A percentile compares a stretch with the other conserved stretches of the same genome.
Conservation (phyloP, 176 grass and related monocot genomes). For the Pontederia paniculata region DNA sequence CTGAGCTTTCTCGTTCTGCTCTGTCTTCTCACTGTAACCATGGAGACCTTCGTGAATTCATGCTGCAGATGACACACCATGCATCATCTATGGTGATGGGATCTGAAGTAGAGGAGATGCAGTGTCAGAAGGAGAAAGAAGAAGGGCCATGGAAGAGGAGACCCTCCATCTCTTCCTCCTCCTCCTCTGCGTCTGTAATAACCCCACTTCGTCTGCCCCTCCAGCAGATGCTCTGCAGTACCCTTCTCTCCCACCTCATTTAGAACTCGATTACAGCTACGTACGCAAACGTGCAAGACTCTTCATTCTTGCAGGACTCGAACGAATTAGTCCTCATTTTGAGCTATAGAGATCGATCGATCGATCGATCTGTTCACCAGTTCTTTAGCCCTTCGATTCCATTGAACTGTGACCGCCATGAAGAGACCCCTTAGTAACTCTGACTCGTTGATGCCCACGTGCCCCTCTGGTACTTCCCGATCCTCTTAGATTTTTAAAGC, state of each 20-base stretch:
- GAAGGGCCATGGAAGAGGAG: conserved; percentile 10
- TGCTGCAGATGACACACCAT: no score
- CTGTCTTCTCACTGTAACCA: not conserved
- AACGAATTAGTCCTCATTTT: no score
- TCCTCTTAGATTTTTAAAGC: no score
- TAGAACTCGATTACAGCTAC: no score
- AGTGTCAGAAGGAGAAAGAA: conserved; percentile 3
- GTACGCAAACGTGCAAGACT: no score
- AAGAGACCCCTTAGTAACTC: conserved; percentile 23
- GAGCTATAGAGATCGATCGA: no score
- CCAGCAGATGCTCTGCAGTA: not conserved
- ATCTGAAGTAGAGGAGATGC: conserved; percentile 2
- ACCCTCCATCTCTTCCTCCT: conserved; percentile 1
- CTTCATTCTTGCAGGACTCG: no score
- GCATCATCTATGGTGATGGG: not conserved
- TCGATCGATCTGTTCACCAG: no score
- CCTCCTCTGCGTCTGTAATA: not conserved
- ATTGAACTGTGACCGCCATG: conserved; percentile 2
- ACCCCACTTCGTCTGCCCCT: not conserved
- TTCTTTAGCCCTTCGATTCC: no score
- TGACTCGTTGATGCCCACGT: conserved; percentile 20
- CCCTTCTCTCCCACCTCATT: not conserved
- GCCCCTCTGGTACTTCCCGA: conserved; percentile 25
- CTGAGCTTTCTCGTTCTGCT: not conserved
- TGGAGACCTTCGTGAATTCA: no score